Conservation (phyloP, 305 asterid species). For the Ajuga reptans region DNA sequence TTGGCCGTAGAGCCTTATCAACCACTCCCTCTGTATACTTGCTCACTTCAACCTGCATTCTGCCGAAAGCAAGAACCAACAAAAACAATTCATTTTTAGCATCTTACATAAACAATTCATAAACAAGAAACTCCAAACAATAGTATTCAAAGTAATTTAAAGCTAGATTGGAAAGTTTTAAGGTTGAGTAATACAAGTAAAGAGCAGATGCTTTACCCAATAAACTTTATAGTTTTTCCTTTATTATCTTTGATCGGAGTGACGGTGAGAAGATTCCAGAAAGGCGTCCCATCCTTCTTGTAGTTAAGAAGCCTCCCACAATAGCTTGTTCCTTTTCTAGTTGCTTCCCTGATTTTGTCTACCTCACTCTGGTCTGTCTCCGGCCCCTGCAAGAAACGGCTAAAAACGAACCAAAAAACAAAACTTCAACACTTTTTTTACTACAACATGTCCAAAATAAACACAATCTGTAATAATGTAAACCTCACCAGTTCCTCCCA, state of each 20-base stretch:
- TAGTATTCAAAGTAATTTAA: neutral
- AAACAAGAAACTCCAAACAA: no score
- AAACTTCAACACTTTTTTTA: constrained; percentile 20
- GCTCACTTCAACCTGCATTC: constrained; percentile 99
- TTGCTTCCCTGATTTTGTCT: constrained; percentile 62
- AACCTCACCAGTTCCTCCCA: constrained; percentile 79
- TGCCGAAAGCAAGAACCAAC: constrained; percentile 23
- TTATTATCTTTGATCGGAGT: constrained; percentile 84
- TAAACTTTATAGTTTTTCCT: constrained; percentile 73
- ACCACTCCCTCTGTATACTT: constrained; percentile 87
- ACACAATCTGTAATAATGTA: neutral
- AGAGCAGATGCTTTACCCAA: constrained; percentile 53
- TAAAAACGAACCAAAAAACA: constrained; percentile 37
- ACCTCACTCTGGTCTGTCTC: constrained; percentile 86
- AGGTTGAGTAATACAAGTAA: constrained; percentile 11
- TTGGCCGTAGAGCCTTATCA: constrained; percentile 80
- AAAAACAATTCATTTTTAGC: neutral
- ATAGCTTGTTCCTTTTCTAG: constrained; percentile 65
- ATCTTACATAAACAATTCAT: neutral
- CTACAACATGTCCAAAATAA: neutral
- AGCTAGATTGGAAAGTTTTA: neutral
- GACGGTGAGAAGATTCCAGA: constrained; percentile 89
- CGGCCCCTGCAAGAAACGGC: constrained; percentile 97
- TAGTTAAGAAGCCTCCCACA: constrained; percentile 96
- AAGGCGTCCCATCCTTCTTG: constrained; percentile 93